These are phyloP conservation scores for Fusarium staphyleae DNA, from an alignment of 2,329 filamentous ascomycete genomes.

Conservation along the genomic window DNA sequence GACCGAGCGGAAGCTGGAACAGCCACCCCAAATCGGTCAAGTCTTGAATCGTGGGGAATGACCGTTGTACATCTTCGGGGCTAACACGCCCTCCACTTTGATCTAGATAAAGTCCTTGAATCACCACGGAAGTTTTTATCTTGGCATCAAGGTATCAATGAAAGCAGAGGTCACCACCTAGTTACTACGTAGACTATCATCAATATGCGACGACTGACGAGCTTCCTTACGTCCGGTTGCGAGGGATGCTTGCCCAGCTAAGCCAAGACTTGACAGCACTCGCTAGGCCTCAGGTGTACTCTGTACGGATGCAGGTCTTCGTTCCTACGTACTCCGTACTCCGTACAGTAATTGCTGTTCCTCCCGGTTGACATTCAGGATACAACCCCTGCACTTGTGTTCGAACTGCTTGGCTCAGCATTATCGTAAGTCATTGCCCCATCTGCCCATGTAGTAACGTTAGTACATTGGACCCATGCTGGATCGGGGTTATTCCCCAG, in stretches of 20 bases:
- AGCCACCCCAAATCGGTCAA: conserved; percentile 10
- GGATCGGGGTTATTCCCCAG: neutral
- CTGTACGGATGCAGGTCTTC: neutral
- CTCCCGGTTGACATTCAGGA: neutral
- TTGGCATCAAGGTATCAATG: too few relatives aligned
- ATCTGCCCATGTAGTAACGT: too few relatives aligned
- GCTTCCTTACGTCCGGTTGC: conserved; percentile 1
- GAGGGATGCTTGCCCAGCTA: neutral
- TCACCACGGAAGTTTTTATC: too few relatives aligned
- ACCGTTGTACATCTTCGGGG: conserved; percentile 2
- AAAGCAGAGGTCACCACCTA: too few relatives aligned
- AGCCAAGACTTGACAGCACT: neutral
- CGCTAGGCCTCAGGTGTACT: neutral
- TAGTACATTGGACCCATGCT: too few relatives aligned
- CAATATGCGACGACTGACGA: neutral
- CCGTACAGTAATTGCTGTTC: neutral
- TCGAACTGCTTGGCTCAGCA: too few relatives aligned
- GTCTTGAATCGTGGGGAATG: neutral
- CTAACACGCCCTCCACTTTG: too few relatives aligned
- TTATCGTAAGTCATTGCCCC: too few relatives aligned
- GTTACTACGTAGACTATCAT: too few relatives aligned
- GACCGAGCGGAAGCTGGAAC: conserved; percentile 31
- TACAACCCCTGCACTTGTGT: neutral
- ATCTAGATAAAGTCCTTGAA: too few relatives aligned
- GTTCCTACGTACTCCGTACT: too few relatives aligned